Percentiles rank a stretch among this genome's conserved stretches.
Evolutionary conservation across 768 basidiomycete species (phyloP).

Genomic region (Naganishia kalamii): DNA sequence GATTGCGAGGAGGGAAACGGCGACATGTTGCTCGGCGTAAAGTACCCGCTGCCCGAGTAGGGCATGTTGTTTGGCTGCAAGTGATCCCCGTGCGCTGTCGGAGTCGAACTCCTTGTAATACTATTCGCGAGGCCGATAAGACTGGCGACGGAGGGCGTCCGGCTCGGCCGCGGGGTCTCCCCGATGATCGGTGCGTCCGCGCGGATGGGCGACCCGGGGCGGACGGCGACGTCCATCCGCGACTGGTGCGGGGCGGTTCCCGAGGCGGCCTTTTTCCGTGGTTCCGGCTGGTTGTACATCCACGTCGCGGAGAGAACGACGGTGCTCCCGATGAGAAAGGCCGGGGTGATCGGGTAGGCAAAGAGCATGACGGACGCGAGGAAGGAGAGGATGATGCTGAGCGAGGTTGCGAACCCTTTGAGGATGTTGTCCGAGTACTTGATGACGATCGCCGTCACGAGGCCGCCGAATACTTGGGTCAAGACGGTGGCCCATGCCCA

Average conservation of each 20-base stretch:
- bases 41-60: constrained; percentile 5
- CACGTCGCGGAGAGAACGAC: constrained; percentile 83
- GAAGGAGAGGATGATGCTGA: constrained; percentile 92
- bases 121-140: constrained; percentile 35
- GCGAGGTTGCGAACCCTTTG: constrained; percentile 90
- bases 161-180: constrained; percentile 37
- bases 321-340: constrained; percentile 75
- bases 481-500: constrained; percentile 89
- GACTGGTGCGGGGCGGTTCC: background rate
- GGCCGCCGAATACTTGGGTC: constrained; percentile 83
- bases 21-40: background rate
- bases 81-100: background rate
- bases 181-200: constrained; percentile 41
- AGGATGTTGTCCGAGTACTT: constrained; percentile 75
- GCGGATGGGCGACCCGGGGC: constrained; percentile 42
- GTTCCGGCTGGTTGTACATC: constrained; percentile 73
- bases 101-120: constrained; percentile 10
- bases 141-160: constrained; percentile 37
- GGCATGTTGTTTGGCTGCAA: no score
- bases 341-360: constrained; percentile 75
- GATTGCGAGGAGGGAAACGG: background rate
- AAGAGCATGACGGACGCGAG: constrained; percentile 84
- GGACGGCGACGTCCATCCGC: constrained; percentile 36
- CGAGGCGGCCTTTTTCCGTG: background rate
- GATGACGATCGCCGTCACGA: constrained; percentile 88